Base-by-base conservation (phyloP, 2,329 filamentous ascomycete species). In the Cladosporium sp. region DNA sequence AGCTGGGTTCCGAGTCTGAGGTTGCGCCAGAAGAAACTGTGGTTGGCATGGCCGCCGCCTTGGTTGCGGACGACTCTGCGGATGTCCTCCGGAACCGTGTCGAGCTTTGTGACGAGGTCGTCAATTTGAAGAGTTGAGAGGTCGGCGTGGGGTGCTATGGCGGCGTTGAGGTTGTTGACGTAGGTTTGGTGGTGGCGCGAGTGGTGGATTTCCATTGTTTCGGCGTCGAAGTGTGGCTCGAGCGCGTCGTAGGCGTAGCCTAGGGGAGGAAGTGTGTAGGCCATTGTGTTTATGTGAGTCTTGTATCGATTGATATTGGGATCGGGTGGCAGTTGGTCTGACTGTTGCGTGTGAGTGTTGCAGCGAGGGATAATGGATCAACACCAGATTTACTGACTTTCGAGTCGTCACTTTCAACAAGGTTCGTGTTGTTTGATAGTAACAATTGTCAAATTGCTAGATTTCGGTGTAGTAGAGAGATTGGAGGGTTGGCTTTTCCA, bases 31-130 rank as follows among this genome's bases (percentile, higher is more conserved):
- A 96, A 96, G 35, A 96, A 84, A 0, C 85, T 86, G 79, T 96
- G 92, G 78, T 97, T 97, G 75, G 95, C 87, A 78, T 96, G 91
- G 6, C 92, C 92, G 42, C 92, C 92, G 49, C 88, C 91, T 72
- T 96, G 90, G 68, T 55, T 55, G 28, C 52, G 52, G 15, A 55
- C 52, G 19, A 35, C 32, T 40, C 40, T 28, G 40, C 88, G 89
- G 77, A 96, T 85, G 61, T 86, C n/a, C 90, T 80, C 4, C 83
- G 76, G 58, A 56, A 58, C 22, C 9, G 52, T 37, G 32, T n/a
- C 6, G 45, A 65, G 42, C 25, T 64, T 62, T 12, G 56, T 47
- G 28, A 64, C 51, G 55, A 89, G 80, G 64, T 90, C 83, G 62
- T 79, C 77, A 39, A 79, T 74, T 22, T 77, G 70, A 2, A 81